A percentile compares a stretch with the other conserved stretches of the same genome.
Conservation (phyloP, 2,329 filamentous ascomycete genomes). For the Ophiostoma sp. region DNA sequence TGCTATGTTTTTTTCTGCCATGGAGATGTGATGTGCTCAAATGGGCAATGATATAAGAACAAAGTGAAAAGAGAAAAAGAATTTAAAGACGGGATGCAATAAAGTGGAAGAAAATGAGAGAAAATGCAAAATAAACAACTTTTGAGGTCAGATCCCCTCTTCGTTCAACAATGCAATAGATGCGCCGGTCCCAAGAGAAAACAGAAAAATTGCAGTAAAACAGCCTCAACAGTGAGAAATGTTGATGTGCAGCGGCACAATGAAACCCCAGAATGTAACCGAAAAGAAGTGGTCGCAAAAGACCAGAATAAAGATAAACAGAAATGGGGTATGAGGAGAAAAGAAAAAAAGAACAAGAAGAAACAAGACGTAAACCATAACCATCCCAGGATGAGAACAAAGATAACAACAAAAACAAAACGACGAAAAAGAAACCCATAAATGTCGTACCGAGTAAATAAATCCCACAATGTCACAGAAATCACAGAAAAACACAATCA, state of each 20-base stretch:
- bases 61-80: neutral
- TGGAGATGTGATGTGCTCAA: neutral
- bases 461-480: neutral
- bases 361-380: neutral
- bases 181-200: slow-evolving; percentile 10
- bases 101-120: neutral
- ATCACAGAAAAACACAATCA: neutral
- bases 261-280: neutral
- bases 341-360: neutral
- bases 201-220: neutral
- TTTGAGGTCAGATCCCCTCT: slow-evolving; percentile 10
- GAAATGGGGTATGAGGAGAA: slow-evolving; percentile 17
- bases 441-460: slow-evolving; percentile 7
- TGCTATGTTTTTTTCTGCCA: neutral
- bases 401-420: neutral
- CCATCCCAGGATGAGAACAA: neutral
- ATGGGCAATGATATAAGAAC: neutral
- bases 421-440: slow-evolving; percentile 1
- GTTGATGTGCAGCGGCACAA: neutral
- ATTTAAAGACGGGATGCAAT: too few relatives aligned
- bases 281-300: neutral
- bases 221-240: neutral
- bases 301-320: neutral
- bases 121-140: neutral
- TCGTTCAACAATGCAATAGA: slow-evolving; percentile 1